These are phyloP conservation scores for Pleurotus tuoliensis DNA, from an alignment of 768 basidiomycete genomes.

Conservation along the genomic window DNA sequence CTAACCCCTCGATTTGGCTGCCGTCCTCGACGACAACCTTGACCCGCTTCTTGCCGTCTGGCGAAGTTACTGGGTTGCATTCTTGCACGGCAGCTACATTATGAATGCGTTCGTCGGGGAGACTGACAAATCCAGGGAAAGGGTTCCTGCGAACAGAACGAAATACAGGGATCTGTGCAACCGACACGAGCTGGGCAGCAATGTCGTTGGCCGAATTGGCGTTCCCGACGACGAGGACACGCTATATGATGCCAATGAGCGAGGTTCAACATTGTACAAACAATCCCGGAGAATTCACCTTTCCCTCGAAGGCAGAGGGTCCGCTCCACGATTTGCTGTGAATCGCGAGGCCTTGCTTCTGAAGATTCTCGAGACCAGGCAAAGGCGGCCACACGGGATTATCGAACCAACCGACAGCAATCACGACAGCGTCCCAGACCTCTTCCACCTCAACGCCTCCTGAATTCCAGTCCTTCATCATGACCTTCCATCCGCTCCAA, in stretches of 20 bases:
- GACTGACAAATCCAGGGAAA: conserved; percentile 32
- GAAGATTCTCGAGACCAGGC: conserved; percentile 36
- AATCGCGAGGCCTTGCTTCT: conserved; percentile 27
- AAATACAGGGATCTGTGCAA: conserved; percentile 37
- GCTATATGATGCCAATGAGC: conserved; percentile 21
- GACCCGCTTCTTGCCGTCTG: conserved; percentile 20
- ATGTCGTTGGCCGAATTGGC: conserved; percentile 54
- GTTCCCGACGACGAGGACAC: conserved; percentile 44
- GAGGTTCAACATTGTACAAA: too few species aligned
- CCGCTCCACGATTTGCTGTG: conserved; percentile 43
- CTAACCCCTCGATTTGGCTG: conserved; percentile 33
- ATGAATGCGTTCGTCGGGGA: conserved; percentile 38
- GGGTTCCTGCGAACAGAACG: conserved; percentile 42
- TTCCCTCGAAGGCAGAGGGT: conserved; percentile 30
- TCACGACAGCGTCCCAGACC: conserved; percentile 46
- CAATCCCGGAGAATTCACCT: conserved; percentile 19
- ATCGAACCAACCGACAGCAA: conserved; percentile 44
- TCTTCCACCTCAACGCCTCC: conserved; percentile 25
- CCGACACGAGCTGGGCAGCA: conserved; percentile 37
- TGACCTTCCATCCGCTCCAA: conserved; percentile 35
- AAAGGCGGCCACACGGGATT: conserved; percentile 40
- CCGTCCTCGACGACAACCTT: conserved; percentile 34
- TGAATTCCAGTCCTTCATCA: conserved; percentile 30
- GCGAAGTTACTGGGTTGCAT: conserved; percentile 19
- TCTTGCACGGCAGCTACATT: conserved; percentile 37